A percentile compares a stretch with the other conserved stretches of the same genome.
Conservation (phyloP, 1,284 basidiomycete genomes). For the Moesziomyces sp. region DNA sequence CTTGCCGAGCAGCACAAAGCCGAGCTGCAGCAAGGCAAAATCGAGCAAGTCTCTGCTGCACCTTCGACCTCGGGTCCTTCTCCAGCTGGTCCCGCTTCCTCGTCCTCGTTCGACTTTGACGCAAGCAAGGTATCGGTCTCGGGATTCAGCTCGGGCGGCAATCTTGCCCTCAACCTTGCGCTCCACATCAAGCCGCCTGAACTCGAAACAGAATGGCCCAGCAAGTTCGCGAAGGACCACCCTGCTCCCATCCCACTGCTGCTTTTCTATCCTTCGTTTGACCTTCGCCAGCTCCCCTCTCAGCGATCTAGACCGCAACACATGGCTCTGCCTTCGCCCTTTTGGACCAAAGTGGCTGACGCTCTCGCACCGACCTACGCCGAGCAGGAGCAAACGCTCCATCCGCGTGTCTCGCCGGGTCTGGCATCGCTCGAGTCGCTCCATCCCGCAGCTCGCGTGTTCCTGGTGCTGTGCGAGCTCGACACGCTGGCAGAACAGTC, state of each 20-base stretch:
- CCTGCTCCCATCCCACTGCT: conserved; percentile 45
- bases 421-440: conserved; percentile 49
- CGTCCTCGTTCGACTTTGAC: conserved; percentile 34
- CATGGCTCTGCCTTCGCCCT: conserved; percentile 30
- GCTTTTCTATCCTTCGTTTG: conserved; percentile 57
- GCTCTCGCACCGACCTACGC: conserved; percentile 49
- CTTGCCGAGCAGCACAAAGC: conserved; percentile 24
- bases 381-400: conserved; percentile 24
- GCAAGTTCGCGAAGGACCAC: conserved; percentile 23
- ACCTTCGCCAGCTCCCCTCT: conserved; percentile 47
- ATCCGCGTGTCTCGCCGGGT: conserved; percentile 53
- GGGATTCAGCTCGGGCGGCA: conserved; percentile 63
- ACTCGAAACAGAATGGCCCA: conserved; percentile 35
- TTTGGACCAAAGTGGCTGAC: conserved; percentile 43
- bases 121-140: conserved; percentile 37
- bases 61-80: neutral
- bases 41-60: conserved; percentile 19
- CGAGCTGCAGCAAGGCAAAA: conserved; percentile 30
- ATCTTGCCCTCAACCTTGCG: conserved; percentile 55
- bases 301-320: conserved; percentile 42
- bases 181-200: conserved; percentile 46
- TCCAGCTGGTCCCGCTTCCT: neutral
- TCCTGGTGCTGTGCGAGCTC: conserved; percentile 51
- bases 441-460: conserved; percentile 36
- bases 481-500: conserved; percentile 54